Conservation (phyloP, 2,329 filamentous ascomycete species). For the Curvularia eragrostidis region DNA sequence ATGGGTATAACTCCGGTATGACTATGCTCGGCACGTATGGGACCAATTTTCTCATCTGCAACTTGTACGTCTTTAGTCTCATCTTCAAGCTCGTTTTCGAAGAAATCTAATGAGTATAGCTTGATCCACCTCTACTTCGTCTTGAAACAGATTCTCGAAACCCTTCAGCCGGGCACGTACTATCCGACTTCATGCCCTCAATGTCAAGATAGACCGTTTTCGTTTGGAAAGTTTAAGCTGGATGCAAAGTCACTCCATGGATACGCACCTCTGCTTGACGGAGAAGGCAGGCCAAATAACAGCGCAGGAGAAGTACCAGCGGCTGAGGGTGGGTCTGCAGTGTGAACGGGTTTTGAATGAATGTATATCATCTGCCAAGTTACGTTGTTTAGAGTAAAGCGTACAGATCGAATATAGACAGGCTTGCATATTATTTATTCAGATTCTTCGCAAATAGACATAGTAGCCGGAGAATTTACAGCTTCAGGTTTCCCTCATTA, state of each 20-base stretch:
- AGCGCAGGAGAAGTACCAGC: not conserved
- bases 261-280: slow-evolving; percentile 1
- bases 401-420: not conserved
- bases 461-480: not conserved
- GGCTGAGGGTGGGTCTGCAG: not conserved
- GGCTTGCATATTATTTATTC: not conserved
- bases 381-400: not conserved
- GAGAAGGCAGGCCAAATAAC: not conserved
- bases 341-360: not conserved
- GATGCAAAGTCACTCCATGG: not conserved
- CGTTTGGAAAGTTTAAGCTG: slow-evolving; percentile 19
- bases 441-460: not conserved
- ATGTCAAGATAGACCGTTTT: slow-evolving; percentile 31
- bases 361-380: not conserved
- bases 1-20: not conserved
- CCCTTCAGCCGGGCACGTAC: slow-evolving; percentile 17
- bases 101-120: slow-evolving; percentile 14
- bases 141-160: slow-evolving; percentile 24
- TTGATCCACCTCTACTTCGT: slow-evolving; percentile 36
- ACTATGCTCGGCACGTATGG: slow-evolving; percentile 37
- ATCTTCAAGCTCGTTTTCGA: not conserved
- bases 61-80: slow-evolving; percentile 29
- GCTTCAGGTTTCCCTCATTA: not conserved
- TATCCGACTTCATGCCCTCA: slow-evolving; percentile 35
- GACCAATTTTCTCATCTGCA: slow-evolving; percentile 37